Evolutionary conservation across 495 filamentous ascomycete genomes (phyloP), one percentile per base, ranked within the genome.

Genomic region (Xylaria longipes): DNA sequence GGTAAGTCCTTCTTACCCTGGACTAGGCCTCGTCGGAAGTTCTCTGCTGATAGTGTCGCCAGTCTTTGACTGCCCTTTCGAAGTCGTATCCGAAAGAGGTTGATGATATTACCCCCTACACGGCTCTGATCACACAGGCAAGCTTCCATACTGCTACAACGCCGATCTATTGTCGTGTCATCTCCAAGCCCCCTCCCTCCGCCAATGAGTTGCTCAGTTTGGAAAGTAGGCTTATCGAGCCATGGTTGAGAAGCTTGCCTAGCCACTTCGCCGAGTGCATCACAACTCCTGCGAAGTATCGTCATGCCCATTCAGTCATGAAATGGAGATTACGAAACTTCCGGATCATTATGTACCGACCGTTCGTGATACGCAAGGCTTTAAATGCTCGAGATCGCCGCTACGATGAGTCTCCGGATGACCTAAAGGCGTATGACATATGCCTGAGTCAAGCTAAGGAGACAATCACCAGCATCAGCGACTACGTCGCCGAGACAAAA

Each of bases 311-410:
- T 81, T 67, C 78, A 78, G 54, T 73, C 31, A 70, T 87, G 43
- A 74, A 84, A 70, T 87, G 86, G 85, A 79, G 86, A 50, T 82
- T 84, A 57, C 84, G 85, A 79, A 87, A 88, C 62, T 75, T 88
- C 62, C 78, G 84, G 29, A 86, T 86, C 68, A 80, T 88, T 25
- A 82, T 87, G 20, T 85, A 86, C 70, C 82, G 86, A 29, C 85
- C 86, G 0, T 83, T 88, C 35, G 77, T 88, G 12, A 80, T 88
- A 15, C 82, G 85, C 17, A 85, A 84, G 79, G 84, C 83, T 29
- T 79, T 84, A 8, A 80, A 81, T 50, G 35, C 70, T 6, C 70
- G 70, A 5, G 65, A 63, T 46, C 67, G 29, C 31, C 71, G 71
- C 27, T 41, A 50, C 12, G 60, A 65, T 31, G 69, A 71, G n/a